phyloP scores from a whole-genome alignment of 2,329 filamentous ascomycete species.

The Aspergillus sergii region DNA sequence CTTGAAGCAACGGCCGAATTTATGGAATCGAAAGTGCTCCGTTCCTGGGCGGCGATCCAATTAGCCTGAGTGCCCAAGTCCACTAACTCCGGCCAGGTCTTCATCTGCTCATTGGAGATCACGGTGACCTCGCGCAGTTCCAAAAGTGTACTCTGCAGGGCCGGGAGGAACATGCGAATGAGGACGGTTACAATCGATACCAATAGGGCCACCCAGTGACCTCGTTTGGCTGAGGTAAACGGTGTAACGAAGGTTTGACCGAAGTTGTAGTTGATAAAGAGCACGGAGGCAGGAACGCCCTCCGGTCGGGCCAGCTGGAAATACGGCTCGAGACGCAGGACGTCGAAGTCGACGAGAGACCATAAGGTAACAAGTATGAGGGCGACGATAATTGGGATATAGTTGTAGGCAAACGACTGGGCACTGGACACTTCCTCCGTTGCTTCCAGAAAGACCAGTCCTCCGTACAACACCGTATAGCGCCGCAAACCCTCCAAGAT shows the following conservation, averaged over 20 bases:
- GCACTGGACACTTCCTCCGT: conserved; percentile 30
- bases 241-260: conserved; percentile 39
- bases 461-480: conserved; percentile 31
- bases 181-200: conserved; percentile 36
- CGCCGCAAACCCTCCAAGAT: conserved; percentile 32
- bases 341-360: conserved; percentile 54
- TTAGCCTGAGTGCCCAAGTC: conserved; percentile 30
- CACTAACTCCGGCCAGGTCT: conserved; percentile 33
- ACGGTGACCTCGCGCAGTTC: conserved; percentile 33
- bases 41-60: conserved; percentile 34
- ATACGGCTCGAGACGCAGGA: conserved; percentile 53
- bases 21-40: conserved; percentile 24
- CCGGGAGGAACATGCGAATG: conserved; percentile 36
- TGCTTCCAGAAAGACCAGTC: conserved; percentile 32
- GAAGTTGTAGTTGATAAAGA: conserved; percentile 42
- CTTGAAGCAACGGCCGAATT: conserved; percentile 25
- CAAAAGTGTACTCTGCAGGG: conserved; percentile 34
- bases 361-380: conserved; percentile 51
- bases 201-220: conserved; percentile 35
- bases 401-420: conserved; percentile 40
- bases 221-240: conserved; percentile 32
- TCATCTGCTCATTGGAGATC: conserved; percentile 24
- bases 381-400: conserved; percentile 48
- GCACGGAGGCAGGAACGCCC: conserved; percentile 34
- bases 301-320: conserved; percentile 43